These are phyloP conservation scores for Xylaria sp. DNA, from an alignment of 2,329 filamentous ascomycete genomes.

Conservation along the genomic window DNA sequence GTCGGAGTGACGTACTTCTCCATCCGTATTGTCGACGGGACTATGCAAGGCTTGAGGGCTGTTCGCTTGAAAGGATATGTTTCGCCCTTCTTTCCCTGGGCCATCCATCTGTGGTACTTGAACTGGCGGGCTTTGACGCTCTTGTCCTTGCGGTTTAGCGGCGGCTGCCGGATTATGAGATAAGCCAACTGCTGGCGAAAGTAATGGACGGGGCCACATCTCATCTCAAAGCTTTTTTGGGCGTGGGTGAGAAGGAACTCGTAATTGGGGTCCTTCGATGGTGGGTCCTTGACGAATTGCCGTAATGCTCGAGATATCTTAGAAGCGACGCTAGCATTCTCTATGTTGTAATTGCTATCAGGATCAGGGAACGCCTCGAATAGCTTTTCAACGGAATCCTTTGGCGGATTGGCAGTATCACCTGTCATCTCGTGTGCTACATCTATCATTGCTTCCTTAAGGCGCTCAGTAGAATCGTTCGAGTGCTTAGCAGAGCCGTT, in stretches of 20 bases:
- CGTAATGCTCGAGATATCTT: not conserved
- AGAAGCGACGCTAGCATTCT: not conserved
- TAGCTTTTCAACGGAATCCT: slow-evolving; percentile 25
- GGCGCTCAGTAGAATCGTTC: too few relatives aligned
- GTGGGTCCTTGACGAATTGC: slow-evolving; percentile 8
- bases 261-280: slow-evolving; percentile 27
- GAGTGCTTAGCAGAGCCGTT: too few relatives aligned
- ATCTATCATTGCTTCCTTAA: too few relatives aligned
- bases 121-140: slow-evolving; percentile 33
- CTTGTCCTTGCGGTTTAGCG: slow-evolving; percentile 25
- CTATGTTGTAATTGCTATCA: not conserved
- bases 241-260: slow-evolving; percentile 13
- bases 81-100: slow-evolving; percentile 31
- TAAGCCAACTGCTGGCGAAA: slow-evolving; percentile 30
- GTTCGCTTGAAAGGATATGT: slow-evolving; percentile 22
- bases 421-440: too few relatives aligned
- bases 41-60: not conserved
- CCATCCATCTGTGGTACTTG: slow-evolving; percentile 35
- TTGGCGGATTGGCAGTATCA: not conserved
- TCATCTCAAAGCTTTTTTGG: not conserved
- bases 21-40: slow-evolving; percentile 20
- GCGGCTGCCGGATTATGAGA: slow-evolving; percentile 19
- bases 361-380: slow-evolving; percentile 9
- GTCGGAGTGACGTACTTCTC: not conserved
- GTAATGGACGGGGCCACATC: not conserved